These are phyloP conservation scores for Rubus parviflorus DNA, from an alignment of 306 rosid genomes.

Conservation along the genomic window DNA sequence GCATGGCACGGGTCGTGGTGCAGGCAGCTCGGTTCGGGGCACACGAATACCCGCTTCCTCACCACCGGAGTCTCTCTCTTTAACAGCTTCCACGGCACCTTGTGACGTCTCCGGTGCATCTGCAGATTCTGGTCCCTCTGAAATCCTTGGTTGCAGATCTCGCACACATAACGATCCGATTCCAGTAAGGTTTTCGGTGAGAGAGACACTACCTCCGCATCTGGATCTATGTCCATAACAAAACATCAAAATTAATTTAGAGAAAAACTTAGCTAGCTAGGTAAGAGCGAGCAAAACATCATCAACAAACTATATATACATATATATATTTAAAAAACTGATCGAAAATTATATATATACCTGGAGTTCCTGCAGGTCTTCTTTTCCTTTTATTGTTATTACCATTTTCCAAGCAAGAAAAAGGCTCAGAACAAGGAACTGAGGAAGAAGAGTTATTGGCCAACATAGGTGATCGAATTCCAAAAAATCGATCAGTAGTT, in stretches of 20 bases:
- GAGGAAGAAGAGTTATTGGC: slow-evolving; percentile 61
- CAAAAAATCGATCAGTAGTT: not conserved
- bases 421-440: slow-evolving; percentile 71
- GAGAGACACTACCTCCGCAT: slow-evolving; percentile 96
- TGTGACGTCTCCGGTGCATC: slow-evolving; percentile 96
- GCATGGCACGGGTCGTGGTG: slow-evolving; percentile 99
- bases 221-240: slow-evolving; percentile 61
- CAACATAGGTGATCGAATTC: slow-evolving; percentile 44
- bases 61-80: slow-evolving; percentile 87
- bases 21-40: slow-evolving; percentile 90
- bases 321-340: not conserved
- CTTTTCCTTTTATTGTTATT: slow-evolving; percentile 72
- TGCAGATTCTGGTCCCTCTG: slow-evolving; percentile 99
- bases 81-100: slow-evolving; percentile 96
- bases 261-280: not conserved
- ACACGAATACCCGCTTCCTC: slow-evolving; percentile 86
- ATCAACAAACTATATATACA: not conserved
- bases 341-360: slow-evolving; percentile 30
- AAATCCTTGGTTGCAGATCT: slow-evolving; percentile 99
- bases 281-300: not conserved
- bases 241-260: no score
- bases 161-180: slow-evolving; percentile 97
- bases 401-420: slow-evolving; percentile 65
- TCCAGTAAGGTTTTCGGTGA: slow-evolving; percentile 92
- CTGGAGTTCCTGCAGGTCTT: slow-evolving; percentile 99